Base-by-base conservation (phyloP, 2,329 filamentous ascomycete genomes). In the Cladophialophora carrionii region DNA sequence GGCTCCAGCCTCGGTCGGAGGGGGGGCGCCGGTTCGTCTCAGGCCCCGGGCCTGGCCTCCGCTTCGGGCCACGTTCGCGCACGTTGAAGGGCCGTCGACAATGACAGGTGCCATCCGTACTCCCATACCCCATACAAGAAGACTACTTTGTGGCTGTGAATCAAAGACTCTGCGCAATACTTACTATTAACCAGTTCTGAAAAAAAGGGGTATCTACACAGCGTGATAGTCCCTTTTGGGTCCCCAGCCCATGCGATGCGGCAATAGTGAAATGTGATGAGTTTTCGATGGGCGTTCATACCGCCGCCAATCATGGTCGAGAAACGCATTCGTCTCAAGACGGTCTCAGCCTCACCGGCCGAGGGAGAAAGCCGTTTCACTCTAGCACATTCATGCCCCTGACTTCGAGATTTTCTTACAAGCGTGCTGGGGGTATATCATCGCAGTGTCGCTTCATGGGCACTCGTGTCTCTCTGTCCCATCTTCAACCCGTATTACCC, bases 321-420 rank as follows among this genome's bases (percentile, higher is more conserved):
- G 24, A 51, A 51, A 51, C 24, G 48, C 48, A 51, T 7, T 29
- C 20, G 48, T 51, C 24, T 51, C 48, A 51, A 29, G 20, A 24
- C 20, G 12, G 48, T 51, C 12, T 24, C 48, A 51, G 48, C 48
- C 48, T 51, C 48, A 20, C 48, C 22, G 24, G 48, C 14, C 48
- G 48, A 51, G 9, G 48, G n/a, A 51, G 48, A 51, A 10, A 29
- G 20, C 9, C 20, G 48, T 51, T 51, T 51, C 48, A 51, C 6
- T 51, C 48, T 51, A 20, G 48, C 20, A 51, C 48, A 51, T 24
- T 51, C 24, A 26, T 8, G 24, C 48, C 48, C 48, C 48, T 51
- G 26, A 26, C 48, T 20, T 26, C 48, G 48, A 51, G 48, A 51
- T 51, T 26, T 26, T 29, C 22, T 20, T 24, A 9, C 20, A 26